A percentile compares a stretch with the other conserved stretches of the same genome.
phyloP scores from a whole-genome alignment of 1,284 basidiomycete species.

The Fomitopsis palustris region DNA sequence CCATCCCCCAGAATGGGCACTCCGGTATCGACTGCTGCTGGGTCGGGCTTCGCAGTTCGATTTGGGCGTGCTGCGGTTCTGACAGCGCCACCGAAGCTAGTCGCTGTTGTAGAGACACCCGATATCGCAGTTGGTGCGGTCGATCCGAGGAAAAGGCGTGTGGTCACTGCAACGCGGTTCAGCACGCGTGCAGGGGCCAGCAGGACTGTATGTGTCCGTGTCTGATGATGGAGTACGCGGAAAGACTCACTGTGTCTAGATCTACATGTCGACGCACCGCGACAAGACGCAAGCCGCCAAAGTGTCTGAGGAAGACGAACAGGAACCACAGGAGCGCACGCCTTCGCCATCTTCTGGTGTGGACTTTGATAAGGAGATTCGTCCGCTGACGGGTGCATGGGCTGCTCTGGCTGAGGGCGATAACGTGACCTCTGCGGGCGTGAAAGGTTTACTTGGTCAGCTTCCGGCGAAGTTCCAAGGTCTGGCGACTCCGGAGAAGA shows the following conservation, averaged over 20 bases:
- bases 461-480: conserved; percentile 67
- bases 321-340: conserved; percentile 14
- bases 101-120: conserved; percentile 79
- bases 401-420: conserved; percentile 47
- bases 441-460: conserved; percentile 56
- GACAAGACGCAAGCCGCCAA: conserved; percentile 41
- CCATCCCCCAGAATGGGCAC: conserved; percentile 40
- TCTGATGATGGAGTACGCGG: too few relatives aligned
- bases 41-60: conserved; percentile 36
- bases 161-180: conserved; percentile 83
- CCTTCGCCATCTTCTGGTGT: conserved; percentile 33
- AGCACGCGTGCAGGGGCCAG: conserved; percentile 78
- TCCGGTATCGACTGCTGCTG: conserved; percentile 26
- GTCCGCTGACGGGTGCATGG: conserved; percentile 67
- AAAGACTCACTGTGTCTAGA: conserved; percentile 36
- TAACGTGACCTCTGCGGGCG: conserved; percentile 28
- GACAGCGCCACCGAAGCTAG: conserved; percentile 73
- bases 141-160: conserved; percentile 74
- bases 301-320: conserved; percentile 27
- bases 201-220: conserved; percentile 54
- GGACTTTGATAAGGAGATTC: conserved; percentile 60
- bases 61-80: conserved; percentile 69
- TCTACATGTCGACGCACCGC: conserved; percentile 76
- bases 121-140: conserved; percentile 82
- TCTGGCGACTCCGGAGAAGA: conserved; percentile 78